Percentiles rank a stretch among this genome's conserved stretches.
Conservation (phyloP, 441 rosid species). For the Macaranga tanarius region DNA sequence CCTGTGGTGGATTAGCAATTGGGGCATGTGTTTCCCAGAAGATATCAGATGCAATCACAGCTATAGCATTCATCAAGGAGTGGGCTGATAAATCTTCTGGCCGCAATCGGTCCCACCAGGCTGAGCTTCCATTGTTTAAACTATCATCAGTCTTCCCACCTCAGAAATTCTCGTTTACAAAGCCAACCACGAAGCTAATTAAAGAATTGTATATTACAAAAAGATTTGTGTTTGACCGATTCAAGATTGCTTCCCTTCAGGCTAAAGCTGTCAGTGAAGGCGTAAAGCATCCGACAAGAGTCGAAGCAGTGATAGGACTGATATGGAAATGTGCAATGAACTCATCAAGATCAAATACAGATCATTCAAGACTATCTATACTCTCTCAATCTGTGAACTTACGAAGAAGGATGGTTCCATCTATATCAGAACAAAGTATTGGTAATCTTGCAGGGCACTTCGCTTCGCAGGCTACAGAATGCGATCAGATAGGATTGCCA, state of each 20-base stretch:
- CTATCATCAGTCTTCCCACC: slow-evolving; percentile 26
- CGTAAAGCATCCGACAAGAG: slow-evolving; percentile 26
- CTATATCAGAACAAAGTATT: not conserved
- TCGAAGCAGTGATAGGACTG: slow-evolving; percentile 41
- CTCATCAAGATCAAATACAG: slow-evolving; percentile 7
- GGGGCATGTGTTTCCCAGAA: slow-evolving; percentile 29
- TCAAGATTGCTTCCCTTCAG: slow-evolving; percentile 24
- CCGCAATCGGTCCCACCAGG: too few relatives aligned
- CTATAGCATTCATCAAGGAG: slow-evolving; percentile 10
- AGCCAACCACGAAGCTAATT: not conserved
- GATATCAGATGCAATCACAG: slow-evolving; percentile 30
- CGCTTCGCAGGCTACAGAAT: not conserved
- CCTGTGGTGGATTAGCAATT: slow-evolving; percentile 33
- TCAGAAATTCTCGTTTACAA: not conserved
- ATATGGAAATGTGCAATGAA: slow-evolving; percentile 30
- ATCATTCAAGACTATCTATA: slow-evolving; percentile 14
- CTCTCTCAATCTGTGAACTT: slow-evolving; percentile 23
- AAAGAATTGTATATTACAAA: slow-evolving; percentile 21
- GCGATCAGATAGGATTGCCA: slow-evolving; percentile 9
- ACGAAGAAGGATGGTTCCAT: slow-evolving; percentile 12
- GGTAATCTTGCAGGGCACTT: slow-evolving; percentile 26
- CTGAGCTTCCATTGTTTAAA: not conserved
- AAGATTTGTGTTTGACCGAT: slow-evolving; percentile 30
- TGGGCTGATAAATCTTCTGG: slow-evolving; percentile 19
- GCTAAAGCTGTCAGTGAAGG: slow-evolving; percentile 15